Base-by-base conservation (phyloP, 106 monocot genomes). In the Vanilla planifolia region DNA sequence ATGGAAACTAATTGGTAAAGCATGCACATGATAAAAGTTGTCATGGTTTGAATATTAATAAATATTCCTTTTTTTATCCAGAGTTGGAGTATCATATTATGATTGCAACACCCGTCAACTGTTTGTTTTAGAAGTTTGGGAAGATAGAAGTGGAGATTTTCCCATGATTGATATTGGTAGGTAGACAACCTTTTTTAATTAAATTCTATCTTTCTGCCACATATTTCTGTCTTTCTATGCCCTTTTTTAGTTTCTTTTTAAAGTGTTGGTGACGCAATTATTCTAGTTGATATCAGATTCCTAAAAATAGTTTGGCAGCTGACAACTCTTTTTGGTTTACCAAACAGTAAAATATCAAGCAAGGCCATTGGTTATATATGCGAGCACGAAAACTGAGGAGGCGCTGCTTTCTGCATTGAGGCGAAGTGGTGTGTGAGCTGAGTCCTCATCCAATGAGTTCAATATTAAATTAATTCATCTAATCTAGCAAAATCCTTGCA, bases 311-410 rank as follows among this genome's bases (percentile, higher is more conserved):
- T 39, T 20, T 8, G 46, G 26, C 36, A 43, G 56, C 63, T 78
- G 43, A 50, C 42, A 66, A 4, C 62, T 76, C 64, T 19, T 63
- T 29, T 48, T 63, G 26, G 4, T 34, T 67, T 20, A 32, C 59
- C 68, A 43, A 74, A 59, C 75, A 96, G 95, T 98, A 26, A 98
- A 98, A 55, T 98, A 88, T 85, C 96, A 98, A 67, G 87, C 88
- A 20, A 98, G 78, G 29, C 96, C 96, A 26, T 65, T 53, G 57
- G 61, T 84, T 61, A 85, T 92, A 63, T 98, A 92, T 73, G 67
- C 85, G 14, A 98, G 98, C 81, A 92, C 81, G 30, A 98, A 98
- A 77, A 85, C 77, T n/a, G 98, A 98, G 37, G 92, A 98, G 60
- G 72, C 79, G 63, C 72, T 98, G 28, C 68, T 98, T 60, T 72